phyloP scores from a whole-genome alignment of 805 yeast genomes.

The Yarrowia deformans region DNA sequence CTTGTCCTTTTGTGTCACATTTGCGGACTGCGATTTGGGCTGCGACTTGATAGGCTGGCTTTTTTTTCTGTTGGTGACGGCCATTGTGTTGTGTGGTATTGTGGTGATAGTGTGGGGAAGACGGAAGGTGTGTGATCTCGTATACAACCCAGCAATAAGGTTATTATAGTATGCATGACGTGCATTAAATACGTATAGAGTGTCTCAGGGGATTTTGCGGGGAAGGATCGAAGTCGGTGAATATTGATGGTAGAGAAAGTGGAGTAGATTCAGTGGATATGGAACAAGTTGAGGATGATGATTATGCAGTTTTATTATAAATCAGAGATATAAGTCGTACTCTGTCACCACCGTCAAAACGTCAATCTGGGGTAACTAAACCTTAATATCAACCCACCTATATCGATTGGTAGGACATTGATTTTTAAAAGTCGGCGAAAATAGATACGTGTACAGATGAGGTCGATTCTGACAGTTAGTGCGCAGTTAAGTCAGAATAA shows the following conservation, averaged over 20 bases:
- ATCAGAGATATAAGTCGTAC: too few relatives aligned
- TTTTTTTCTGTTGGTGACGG: slow-evolving; percentile 1
- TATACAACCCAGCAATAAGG: too few relatives aligned
- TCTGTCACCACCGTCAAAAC: background rate
- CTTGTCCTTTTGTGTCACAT: too few relatives aligned
- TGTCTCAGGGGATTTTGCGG: background rate
- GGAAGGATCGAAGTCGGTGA: background rate
- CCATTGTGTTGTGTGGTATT: background rate
- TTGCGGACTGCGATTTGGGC: too few relatives aligned
- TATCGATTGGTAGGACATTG: background rate
- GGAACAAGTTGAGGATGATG: too few relatives aligned
- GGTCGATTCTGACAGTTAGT: too few relatives aligned
- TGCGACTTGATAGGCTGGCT: background rate
- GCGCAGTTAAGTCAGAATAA: too few relatives aligned
- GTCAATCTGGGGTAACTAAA: slow-evolving; percentile 18
- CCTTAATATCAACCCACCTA: background rate
- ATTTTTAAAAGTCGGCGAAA: too few relatives aligned
- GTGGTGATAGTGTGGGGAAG: background rate
- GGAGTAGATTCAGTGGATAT: too few relatives aligned
- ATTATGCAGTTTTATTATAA: too few relatives aligned
- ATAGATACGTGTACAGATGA: too few relatives aligned
- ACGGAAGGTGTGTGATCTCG: too few relatives aligned
- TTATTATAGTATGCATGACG: background rate
- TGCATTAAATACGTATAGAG: background rate
- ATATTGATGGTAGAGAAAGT: background rate